These are phyloP conservation scores for Aristolochia contorta DNA, from an alignment of 164 flowering plant species.

Conservation along the genomic window DNA sequence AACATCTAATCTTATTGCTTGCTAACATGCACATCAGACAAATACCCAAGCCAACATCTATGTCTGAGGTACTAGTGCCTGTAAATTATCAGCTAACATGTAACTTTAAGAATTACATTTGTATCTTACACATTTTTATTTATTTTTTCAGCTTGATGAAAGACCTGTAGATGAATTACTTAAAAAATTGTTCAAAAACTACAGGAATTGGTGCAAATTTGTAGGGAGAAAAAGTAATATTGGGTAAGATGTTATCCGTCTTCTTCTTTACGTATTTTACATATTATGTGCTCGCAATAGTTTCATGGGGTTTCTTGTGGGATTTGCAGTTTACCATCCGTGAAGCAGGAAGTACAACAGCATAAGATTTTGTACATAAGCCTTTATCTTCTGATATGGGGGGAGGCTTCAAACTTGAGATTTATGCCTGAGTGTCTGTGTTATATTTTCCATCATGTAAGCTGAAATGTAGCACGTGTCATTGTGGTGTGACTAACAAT, in stretches of 20 bases:
- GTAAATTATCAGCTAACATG: neutral
- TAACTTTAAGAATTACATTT: slow-evolving; percentile 1
- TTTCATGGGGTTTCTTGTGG: neutral
- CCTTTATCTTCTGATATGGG: slow-evolving; percentile 96
- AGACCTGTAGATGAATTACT: slow-evolving; percentile 58
- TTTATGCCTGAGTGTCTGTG: slow-evolving; percentile 98
- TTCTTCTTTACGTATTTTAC: neutral
- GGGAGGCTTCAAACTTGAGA: slow-evolving; percentile 93
- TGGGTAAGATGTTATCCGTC: slow-evolving; percentile 25
- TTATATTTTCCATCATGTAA: slow-evolving; percentile 91
- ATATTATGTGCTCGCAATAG: neutral
- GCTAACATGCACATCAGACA: slow-evolving; percentile 64
- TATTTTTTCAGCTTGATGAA: slow-evolving; percentile 49
- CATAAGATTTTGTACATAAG: slow-evolving; percentile 67
- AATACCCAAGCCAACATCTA: slow-evolving; percentile 28
- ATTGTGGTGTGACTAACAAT: neutral
- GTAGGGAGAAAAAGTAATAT: slow-evolving; percentile 63
- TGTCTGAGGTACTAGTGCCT: slow-evolving; percentile 38
- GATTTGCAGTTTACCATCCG: slow-evolving; percentile 56
- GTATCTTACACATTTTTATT: slow-evolving; percentile 4
- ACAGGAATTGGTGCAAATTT: slow-evolving; percentile 88
- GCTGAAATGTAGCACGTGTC: slow-evolving; percentile 15
- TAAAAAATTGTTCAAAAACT: slow-evolving; percentile 81
- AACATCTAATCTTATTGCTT: slow-evolving; percentile 86
- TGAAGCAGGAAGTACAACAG: slow-evolving; percentile 70